These are phyloP conservation scores for Cicer judaicum DNA, from an alignment of 306 rosid species.

Conservation along the genomic window DNA sequence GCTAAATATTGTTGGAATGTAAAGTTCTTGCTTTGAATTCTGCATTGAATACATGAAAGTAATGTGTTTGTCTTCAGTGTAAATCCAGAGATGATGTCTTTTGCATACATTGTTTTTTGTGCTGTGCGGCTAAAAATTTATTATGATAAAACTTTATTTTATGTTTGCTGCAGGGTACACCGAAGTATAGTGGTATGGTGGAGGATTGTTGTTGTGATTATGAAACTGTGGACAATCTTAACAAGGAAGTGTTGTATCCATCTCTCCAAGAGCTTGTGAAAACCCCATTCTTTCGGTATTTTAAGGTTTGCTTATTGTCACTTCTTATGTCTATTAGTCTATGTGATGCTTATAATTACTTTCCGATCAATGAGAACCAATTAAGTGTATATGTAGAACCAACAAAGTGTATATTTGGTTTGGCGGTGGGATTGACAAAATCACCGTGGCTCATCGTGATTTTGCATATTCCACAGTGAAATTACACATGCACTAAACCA, in stretches of 20 bases:
- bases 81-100: conserved; percentile 1
- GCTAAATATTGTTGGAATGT: background rate
- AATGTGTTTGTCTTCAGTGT: background rate
- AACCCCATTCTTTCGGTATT: conserved; percentile 69
- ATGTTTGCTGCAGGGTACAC: conserved; percentile 48
- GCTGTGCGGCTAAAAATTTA: too few relatives aligned
- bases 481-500: background rate
- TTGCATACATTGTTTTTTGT: conserved; percentile 13
- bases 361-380: background rate
- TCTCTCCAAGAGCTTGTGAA: conserved; percentile 66
- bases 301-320: conserved; percentile 55
- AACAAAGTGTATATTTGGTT: too few relatives aligned
- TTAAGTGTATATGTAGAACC: background rate
- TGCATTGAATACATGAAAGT: background rate
- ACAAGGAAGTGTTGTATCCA: conserved; percentile 61
- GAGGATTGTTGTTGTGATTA: conserved; percentile 82
- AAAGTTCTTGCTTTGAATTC: background rate
- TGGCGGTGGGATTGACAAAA: too few relatives aligned
- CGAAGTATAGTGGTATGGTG: conserved; percentile 64
- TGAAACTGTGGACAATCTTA: conserved; percentile 64
- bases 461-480: too few relatives aligned
- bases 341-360: conserved; percentile 21
- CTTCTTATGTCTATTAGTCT: background rate
- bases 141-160: background rate
- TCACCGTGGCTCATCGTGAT: too few relatives aligned